phyloP scores from a whole-genome alignment of 2,329 filamentous ascomycete species.

The Xylaria sp. region DNA sequence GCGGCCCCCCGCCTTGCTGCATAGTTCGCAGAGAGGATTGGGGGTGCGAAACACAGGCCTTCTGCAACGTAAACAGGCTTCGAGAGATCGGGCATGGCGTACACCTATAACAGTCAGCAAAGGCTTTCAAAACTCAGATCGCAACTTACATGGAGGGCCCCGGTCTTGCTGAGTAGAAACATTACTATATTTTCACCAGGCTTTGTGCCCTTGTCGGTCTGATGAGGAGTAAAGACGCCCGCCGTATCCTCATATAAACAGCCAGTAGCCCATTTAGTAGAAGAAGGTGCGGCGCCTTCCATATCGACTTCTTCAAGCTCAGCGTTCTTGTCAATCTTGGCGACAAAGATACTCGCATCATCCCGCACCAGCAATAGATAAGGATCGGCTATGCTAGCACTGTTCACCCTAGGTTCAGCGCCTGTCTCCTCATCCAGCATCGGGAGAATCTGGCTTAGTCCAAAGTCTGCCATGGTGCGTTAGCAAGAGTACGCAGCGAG shows the following conservation, averaged over 20 bases:
- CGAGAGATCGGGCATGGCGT: conserved; percentile 72
- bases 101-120: conserved; percentile 59
- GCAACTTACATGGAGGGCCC: conserved; percentile 71
- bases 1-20: conserved; percentile 69
- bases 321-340: conserved; percentile 76
- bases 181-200: conserved; percentile 61
- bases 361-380: conserved; percentile 83
- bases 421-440: conserved; percentile 91
- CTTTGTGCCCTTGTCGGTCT: conserved; percentile 44
- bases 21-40: conserved; percentile 73
- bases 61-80: conserved; percentile 75
- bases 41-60: conserved; percentile 76
- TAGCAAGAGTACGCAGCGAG: conserved; percentile 12
- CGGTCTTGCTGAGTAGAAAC: conserved; percentile 76
- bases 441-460: conserved; percentile 86
- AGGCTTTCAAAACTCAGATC: not conserved
- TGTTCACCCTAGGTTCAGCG: conserved; percentile 75
- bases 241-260: conserved; percentile 76
- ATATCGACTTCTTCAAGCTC: conserved; percentile 83
- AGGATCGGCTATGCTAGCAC: conserved; percentile 83
- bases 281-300: conserved; percentile 56
- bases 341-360: conserved; percentile 77
- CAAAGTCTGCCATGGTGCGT: conserved; percentile 65
- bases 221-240: conserved; percentile 54
- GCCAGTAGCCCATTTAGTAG: conserved; percentile 78